Base-by-base conservation (phyloP, 2,329 filamentous ascomycete genomes). In the Zymoseptoria tritici region DNA sequence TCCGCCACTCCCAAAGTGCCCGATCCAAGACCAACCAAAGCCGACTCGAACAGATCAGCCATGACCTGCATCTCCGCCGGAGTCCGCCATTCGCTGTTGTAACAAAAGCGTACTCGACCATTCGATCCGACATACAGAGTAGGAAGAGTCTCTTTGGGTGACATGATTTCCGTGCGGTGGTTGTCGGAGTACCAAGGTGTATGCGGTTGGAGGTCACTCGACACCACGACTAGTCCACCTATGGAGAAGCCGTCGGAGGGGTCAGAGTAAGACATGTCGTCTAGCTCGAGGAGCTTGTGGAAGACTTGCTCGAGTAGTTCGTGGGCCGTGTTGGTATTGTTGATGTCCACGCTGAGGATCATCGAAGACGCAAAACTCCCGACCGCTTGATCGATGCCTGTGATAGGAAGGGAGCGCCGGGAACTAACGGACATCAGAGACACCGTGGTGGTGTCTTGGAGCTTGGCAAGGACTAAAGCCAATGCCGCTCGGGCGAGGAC, bases 31-130 rank as follows among this genome's bases (percentile, higher is more conserved):
- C 19, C 26, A 22, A 46, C 42, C 49, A 57, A 26, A n/a, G 55
- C 55, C 51, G 49, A n/a, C 22, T 26, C 13, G 20, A 57, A 53
- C 1, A 57, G 24, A 53, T 53, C 22, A 9, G 26, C 29, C 42
- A 57, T 52, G 55, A 57, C 49, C 26, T 57, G 20, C 42, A 57
- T 57, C 29, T 57, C 55, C 16, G 49, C 21, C 7, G 55, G 55
- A 13, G 55, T 52, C 21, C 55, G 55, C 55, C 55, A 57, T 29
- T 57, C 55, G 49, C 55, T 57, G 52, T 57, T 57, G 49, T 52
- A 57, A 20, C 46, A 52, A 11, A 57, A 52, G 3, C 55, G 55
- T 2, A 57, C n/a, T 31, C 55, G 20, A 13, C 55, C 55, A 9
- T 16, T 57, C 2, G 55, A 42, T 11, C 20, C 42, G 9, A 57